Conservation (phyloP, 1,284 basidiomycete species). For the Ustilago shanxiensis region DNA sequence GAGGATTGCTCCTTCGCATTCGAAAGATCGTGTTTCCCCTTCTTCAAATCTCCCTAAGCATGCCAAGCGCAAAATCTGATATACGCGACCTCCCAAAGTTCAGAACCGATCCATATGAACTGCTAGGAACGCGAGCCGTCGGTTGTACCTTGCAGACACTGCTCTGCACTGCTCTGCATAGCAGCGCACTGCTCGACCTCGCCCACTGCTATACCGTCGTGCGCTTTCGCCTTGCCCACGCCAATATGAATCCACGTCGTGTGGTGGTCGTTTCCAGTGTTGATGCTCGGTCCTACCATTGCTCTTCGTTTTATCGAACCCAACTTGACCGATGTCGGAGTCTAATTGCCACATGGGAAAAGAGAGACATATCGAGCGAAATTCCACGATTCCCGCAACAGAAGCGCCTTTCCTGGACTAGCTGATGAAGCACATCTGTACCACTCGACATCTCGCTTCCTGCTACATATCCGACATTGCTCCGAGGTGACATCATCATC, state of each 20-base stretch:
- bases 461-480: neutral
- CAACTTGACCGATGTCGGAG: slow-evolving; percentile 7
- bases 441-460: neutral
- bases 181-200: neutral
- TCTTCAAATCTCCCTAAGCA: too few species aligned
- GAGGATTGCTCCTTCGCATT: neutral
- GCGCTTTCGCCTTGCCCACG: too few species aligned
- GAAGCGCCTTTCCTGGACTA: neutral
- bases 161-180: neutral
- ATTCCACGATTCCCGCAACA: neutral
- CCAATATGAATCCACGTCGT: too few species aligned
- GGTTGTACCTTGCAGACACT: neutral
- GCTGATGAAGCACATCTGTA: slow-evolving; percentile 1
- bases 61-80: too few species aligned
- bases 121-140: slow-evolving; percentile 5
- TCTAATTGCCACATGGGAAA: neutral
- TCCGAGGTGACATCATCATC: neutral
- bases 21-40: too few species aligned
- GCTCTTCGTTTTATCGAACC: neutral
- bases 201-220: too few species aligned
- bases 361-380: neutral
- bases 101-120: neutral
- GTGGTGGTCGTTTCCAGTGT: too few species aligned
- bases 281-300: neutral
- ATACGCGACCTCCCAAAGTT: neutral